Evolutionary conservation across 2,329 filamentous ascomycete species (phyloP).

Genomic region (Truncatella angustata): DNA sequence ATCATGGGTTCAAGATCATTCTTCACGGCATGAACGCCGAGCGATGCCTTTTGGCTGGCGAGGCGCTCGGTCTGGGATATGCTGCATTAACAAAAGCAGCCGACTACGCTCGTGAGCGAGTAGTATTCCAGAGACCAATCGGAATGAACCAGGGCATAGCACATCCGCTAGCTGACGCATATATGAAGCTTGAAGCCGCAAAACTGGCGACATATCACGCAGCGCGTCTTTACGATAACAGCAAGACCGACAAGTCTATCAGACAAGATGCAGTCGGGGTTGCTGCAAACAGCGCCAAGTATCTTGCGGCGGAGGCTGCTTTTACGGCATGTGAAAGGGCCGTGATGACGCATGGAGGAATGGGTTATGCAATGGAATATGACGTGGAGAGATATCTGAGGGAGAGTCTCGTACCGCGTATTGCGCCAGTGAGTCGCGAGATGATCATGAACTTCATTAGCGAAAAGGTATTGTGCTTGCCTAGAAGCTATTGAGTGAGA

Average conservation of each 20-base stretch:
- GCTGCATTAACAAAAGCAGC: slow-evolving; percentile 63
- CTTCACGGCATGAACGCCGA: slow-evolving; percentile 81
- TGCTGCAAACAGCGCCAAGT: slow-evolving; percentile 69
- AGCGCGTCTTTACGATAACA: slow-evolving; percentile 58
- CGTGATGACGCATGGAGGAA: slow-evolving; percentile 58
- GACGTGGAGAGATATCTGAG: slow-evolving; percentile 65
- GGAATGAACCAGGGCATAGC: slow-evolving; percentile 65
- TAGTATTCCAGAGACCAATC: slow-evolving; percentile 65
- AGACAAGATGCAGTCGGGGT: slow-evolving; percentile 58
- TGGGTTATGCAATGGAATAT: slow-evolving; percentile 65
- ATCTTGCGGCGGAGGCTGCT: slow-evolving; percentile 64
- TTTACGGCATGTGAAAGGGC: slow-evolving; percentile 62
- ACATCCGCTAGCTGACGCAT: slow-evolving; percentile 64
- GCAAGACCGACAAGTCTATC: slow-evolving; percentile 48
- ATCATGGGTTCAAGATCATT: slow-evolving; percentile 75
- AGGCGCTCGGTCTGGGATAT: slow-evolving; percentile 78
- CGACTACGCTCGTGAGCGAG: slow-evolving; percentile 63
- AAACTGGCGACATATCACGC: slow-evolving; percentile 66
- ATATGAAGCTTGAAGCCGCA: slow-evolving; percentile 63
- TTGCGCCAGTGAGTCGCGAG: slow-evolving; percentile 65
- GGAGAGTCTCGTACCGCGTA: slow-evolving; percentile 63
- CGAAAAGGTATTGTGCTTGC: slow-evolving; percentile 65
- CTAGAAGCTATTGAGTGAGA: slow-evolving; percentile 50
- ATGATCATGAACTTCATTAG: slow-evolving; percentile 76
- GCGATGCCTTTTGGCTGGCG: slow-evolving; percentile 71